Conservation (phyloP, 2,329 filamentous ascomycete species). For the Penicillium sp. region DNA sequence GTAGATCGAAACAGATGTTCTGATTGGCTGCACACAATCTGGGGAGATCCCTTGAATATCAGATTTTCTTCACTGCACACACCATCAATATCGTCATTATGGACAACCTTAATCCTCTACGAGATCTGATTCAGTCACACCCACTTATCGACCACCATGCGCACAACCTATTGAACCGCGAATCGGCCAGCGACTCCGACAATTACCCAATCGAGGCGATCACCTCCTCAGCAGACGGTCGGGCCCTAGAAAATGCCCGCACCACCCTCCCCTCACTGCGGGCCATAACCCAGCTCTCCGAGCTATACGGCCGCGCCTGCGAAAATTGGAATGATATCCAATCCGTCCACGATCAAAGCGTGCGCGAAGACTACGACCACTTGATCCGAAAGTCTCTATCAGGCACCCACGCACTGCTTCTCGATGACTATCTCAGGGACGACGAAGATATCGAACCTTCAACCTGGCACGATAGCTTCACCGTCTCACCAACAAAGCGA, state of each 20-base stretch:
- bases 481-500: slow-evolving; percentile 63
- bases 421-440: slow-evolving; percentile 72
- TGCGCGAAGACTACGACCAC: slow-evolving; percentile 52
- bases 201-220: slow-evolving; percentile 59
- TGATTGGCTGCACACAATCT: background rate
- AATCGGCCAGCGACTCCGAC: slow-evolving; percentile 34
- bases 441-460: slow-evolving; percentile 57
- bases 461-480: slow-evolving; percentile 66
- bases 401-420: slow-evolving; percentile 70
- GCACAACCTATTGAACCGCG: slow-evolving; percentile 44
- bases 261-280: slow-evolving; percentile 68
- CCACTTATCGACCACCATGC: slow-evolving; percentile 52
- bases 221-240: slow-evolving; percentile 69
- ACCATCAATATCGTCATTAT: slow-evolving; percentile 13
- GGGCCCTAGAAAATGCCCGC: slow-evolving; percentile 62
- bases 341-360: slow-evolving; percentile 48
- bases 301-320: slow-evolving; percentile 61
- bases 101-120: slow-evolving; percentile 33
- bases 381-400: slow-evolving; percentile 66
- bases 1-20: background rate
- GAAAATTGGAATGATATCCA: slow-evolving; percentile 61
- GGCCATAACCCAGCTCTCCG: slow-evolving; percentile 66
- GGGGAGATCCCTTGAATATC: background rate
- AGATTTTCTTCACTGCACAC: background rate
- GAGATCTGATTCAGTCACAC: slow-evolving; percentile 39